Evolutionary conservation across 305 asterid species (phyloP).

Genomic region (Solanum aculeatissimum): DNA sequence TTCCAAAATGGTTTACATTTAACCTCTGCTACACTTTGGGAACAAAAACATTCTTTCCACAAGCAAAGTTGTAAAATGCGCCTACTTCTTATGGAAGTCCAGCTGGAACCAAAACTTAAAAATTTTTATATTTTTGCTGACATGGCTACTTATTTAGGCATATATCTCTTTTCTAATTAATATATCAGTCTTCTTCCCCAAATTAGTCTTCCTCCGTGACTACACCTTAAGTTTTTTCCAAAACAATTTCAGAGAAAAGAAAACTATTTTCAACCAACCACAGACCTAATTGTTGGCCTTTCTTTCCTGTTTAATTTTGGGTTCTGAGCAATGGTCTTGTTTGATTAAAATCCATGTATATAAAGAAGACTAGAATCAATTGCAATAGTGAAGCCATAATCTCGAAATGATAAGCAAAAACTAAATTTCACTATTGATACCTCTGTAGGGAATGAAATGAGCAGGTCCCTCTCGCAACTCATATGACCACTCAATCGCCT

Average conservation of each 20-base stretch:
- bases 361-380: background rate
- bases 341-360: background rate
- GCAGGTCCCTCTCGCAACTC: constrained; percentile 23
- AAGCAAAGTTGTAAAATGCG: background rate
- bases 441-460: constrained; percentile 23
- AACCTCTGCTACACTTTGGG: background rate
- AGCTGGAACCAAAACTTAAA: background rate
- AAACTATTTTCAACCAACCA: background rate
- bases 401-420: background rate
- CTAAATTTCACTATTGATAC: constrained; percentile 2
- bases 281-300: background rate
- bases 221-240: background rate
- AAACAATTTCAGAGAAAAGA: background rate
- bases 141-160: background rate
- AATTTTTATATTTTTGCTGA: background rate
- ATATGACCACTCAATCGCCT: constrained; percentile 36
- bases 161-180: background rate
- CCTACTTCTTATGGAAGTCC: background rate
- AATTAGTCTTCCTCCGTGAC: background rate
- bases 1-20: background rate
- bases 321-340: background rate
- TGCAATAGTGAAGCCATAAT: background rate
- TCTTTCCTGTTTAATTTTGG: background rate
- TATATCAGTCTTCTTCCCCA: background rate
- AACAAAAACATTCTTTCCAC: background rate